These are phyloP conservation scores for Flaveria bidentis DNA, from an alignment of 129 eudicot genomes.

Conservation along the genomic window DNA sequence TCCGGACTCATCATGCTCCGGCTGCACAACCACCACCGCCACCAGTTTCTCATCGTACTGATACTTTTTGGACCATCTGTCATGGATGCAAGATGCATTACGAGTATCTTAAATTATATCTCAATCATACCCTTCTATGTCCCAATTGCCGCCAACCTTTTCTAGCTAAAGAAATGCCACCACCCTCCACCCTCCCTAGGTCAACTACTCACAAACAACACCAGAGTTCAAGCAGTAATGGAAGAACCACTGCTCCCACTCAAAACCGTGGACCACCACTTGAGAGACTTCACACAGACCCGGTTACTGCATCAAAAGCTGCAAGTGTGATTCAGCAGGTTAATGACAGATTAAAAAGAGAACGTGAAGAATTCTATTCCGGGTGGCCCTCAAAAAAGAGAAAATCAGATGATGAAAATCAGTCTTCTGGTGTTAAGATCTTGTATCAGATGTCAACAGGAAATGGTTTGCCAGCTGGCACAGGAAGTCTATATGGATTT, in stretches of 20 bases:
- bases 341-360: conserved; percentile 66
- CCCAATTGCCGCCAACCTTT: conserved; percentile 79
- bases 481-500: conserved; percentile 26
- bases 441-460: conserved; percentile 42
- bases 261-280: conserved; percentile 35
- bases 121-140: conserved; percentile 73
- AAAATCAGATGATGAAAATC: conserved; percentile 43
- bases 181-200: conserved; percentile 59
- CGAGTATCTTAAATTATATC: conserved; percentile 71
- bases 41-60: conserved; percentile 40
- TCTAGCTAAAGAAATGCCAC: conserved; percentile 69
- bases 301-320: conserved; percentile 61
- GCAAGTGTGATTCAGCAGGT: conserved; percentile 60
- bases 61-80: conserved; percentile 92
- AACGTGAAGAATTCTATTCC: conserved; percentile 51
- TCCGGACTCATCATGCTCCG: conserved; percentile 31
- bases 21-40: conserved; percentile 23
- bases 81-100: conserved; percentile 86
- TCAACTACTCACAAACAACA: conserved; percentile 41
- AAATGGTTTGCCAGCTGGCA: conserved; percentile 38
- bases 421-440: conserved; percentile 34
- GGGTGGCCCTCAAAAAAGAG: conserved; percentile 52
- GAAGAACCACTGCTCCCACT: conserved; percentile 32
- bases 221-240: conserved; percentile 40
- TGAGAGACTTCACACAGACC: conserved; percentile 30